Evolutionary conservation across 768 basidiomycete species (phyloP).

Genomic region (Multifurca ochricompacta): DNA sequence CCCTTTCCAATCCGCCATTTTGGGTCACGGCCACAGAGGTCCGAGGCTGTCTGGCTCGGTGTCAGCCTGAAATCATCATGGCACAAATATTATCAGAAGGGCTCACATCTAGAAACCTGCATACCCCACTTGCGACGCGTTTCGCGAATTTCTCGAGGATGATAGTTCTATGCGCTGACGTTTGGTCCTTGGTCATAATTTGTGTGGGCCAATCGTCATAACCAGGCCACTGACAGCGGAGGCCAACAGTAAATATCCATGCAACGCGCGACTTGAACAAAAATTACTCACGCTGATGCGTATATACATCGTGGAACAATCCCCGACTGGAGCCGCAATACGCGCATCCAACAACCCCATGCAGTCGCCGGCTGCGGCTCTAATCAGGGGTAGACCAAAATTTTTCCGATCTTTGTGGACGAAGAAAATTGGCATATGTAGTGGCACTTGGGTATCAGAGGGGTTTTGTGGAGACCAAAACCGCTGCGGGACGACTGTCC

Average conservation of each 20-base stretch:
- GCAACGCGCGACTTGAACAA: background rate
- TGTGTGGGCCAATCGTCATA: constrained; percentile 3
- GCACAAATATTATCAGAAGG: background rate
- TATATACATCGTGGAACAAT: background rate
- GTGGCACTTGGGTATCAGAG: background rate
- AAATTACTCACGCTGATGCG: constrained; percentile 1
- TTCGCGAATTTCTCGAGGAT: background rate
- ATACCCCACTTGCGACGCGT: constrained; percentile 3
- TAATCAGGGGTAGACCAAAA: background rate
- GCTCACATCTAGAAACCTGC: constrained; percentile 7
- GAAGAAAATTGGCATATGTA: constrained; percentile 17
- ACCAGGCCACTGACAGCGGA: constrained; percentile 8
- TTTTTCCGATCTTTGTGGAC: background rate
- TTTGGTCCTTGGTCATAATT: constrained; percentile 11
- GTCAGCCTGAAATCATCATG: background rate
- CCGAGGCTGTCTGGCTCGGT: background rate
- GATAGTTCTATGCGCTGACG: background rate
- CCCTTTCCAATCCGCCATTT: constrained; percentile 2
- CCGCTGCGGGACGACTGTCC: constrained; percentile 5
- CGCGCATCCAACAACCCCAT: background rate
- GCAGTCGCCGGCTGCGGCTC: background rate
- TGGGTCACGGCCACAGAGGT: background rate
- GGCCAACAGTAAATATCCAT: background rate
- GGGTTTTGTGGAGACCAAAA: background rate
- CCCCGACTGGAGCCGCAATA: background rate